Percentiles rank a stretch among this genome's conserved stretches.
Evolutionary conservation across 371 early-diverging fungal genomes (phyloP).

Genomic region (Conidiobolus incongruus): DNA sequence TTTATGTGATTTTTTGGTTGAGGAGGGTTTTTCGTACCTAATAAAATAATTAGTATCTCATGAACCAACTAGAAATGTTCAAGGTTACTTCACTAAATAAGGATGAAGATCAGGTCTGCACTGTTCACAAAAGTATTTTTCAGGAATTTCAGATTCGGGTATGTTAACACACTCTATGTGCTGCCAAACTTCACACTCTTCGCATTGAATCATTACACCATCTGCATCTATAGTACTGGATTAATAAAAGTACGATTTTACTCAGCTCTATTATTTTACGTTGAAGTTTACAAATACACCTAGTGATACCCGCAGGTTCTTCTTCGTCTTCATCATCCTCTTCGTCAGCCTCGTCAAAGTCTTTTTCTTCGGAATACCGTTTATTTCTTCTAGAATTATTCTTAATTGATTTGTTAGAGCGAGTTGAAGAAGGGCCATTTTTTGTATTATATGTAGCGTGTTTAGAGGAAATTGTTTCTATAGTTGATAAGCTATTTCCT

Average conservation of each 20-base stretch:
- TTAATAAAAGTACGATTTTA: neutral
- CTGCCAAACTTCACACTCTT: slow-evolving; percentile 77
- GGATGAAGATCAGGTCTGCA: slow-evolving; percentile 61
- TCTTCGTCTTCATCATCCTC: slow-evolving; percentile 8
- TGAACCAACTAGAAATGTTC: too few relatives aligned
- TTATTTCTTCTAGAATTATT: too few relatives aligned
- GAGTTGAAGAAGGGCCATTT: too few relatives aligned
- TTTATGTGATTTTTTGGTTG: too few relatives aligned
- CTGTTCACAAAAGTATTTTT: slow-evolving; percentile 70
- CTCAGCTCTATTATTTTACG: neutral
- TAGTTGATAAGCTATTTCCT: too few relatives aligned
- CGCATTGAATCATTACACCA: slow-evolving; percentile 76
- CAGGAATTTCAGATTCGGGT: slow-evolving; percentile 37
- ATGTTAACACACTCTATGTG: slow-evolving; percentile 71
- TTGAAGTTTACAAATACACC: slow-evolving; percentile 74
- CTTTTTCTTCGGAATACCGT: too few relatives aligned
- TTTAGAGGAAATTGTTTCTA: too few relatives aligned
- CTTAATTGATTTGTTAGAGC: too few relatives aligned
- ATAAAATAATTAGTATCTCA: too few relatives aligned
- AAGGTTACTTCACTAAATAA: slow-evolving; percentile 5
- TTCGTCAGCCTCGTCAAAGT: too few relatives aligned
- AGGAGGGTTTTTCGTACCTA: too few relatives aligned
- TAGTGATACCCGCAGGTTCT: slow-evolving; percentile 68
- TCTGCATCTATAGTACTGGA: slow-evolving; percentile 25
- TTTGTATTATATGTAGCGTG: too few relatives aligned